These are phyloP conservation scores for Macrocybe sp. DNA, from an alignment of 1,284 basidiomycete species.

Conservation along the genomic window DNA sequence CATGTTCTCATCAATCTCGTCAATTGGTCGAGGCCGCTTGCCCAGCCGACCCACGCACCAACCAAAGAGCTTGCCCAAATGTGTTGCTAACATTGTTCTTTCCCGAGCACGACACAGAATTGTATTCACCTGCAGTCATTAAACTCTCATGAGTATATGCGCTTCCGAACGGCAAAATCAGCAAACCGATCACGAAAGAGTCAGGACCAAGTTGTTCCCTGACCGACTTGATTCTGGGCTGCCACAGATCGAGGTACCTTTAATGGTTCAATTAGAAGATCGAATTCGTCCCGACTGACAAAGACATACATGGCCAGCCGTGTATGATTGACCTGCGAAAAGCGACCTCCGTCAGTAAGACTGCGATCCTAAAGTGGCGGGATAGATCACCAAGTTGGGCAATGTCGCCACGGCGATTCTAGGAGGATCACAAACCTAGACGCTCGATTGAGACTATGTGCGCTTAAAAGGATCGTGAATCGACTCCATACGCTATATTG, in stretches of 20 bases:
- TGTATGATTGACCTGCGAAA: conserved; percentile 42
- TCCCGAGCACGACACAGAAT: conserved; percentile 47
- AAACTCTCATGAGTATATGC: too few species aligned
- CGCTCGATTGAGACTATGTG: background rate
- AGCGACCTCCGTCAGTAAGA: background rate
- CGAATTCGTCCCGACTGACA: background rate
- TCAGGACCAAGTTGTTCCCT: conserved; percentile 39
- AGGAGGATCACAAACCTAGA: conserved; percentile 40
- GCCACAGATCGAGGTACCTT: conserved; percentile 49
- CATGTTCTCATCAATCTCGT: background rate
- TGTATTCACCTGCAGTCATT: conserved; percentile 38
- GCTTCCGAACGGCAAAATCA: too few species aligned
- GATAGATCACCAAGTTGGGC: conserved; percentile 35
- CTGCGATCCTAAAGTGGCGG: background rate
- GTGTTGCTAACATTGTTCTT: conserved; percentile 43
- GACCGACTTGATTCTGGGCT: conserved; percentile 41
- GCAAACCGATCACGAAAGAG: conserved; percentile 39
- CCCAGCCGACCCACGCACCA: conserved; percentile 23
- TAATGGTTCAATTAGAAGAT: background rate
- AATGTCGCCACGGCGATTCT: conserved; percentile 40
- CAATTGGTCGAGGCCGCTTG: background rate
- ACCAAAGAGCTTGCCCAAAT: conserved; percentile 48
- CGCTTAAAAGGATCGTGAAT: background rate
- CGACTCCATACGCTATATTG: conserved; percentile 39
- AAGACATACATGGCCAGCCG: conserved; percentile 38